Conservation (phyloP, 352 stramenopile genomes). For the Aphanomyces cochlioides region DNA sequence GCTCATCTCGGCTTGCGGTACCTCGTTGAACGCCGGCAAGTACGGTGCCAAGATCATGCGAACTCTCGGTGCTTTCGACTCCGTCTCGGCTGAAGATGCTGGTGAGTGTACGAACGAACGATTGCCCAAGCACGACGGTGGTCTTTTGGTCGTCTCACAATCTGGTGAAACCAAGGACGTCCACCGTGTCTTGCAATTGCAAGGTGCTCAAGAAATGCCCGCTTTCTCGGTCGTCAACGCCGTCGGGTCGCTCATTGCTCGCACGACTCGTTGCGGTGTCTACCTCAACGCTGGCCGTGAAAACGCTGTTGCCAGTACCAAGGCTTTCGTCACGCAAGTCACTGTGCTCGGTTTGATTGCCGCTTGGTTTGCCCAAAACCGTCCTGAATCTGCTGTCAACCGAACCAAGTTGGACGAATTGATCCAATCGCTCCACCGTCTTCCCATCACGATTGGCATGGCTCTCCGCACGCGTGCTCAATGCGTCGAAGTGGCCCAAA, state of each 20-base stretch:
- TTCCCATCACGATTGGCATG: constrained; percentile 98
- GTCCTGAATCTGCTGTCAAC: constrained; percentile 56
- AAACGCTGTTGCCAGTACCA: constrained; percentile 97
- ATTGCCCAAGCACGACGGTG: constrained; percentile 82
- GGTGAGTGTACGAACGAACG: constrained; percentile 88
- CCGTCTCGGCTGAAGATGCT: constrained; percentile 87
- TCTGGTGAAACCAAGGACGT: constrained; percentile 98
- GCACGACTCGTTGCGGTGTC: constrained; percentile 90
- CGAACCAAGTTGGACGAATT: constrained; percentile 82
- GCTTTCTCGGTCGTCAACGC: constrained; percentile 95
- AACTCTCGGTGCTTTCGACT: constrained; percentile 93
- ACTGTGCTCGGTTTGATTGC: constrained; percentile 89
- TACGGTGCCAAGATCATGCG: constrained; percentile 95
- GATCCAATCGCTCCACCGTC: constrained; percentile 93
- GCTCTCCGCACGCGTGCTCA: constrained; percentile 90
- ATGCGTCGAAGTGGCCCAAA: constrained; percentile 87
- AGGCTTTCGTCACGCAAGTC: constrained; percentile 98
- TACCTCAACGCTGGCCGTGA: constrained; percentile 98
- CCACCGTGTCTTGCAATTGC: constrained; percentile 88
- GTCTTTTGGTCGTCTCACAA: constrained; percentile 96
- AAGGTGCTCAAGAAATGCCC: constrained; percentile 71
- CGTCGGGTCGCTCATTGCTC: constrained; percentile 96
- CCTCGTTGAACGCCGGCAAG: constrained; percentile 91
- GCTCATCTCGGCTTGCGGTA: constrained; percentile 93
- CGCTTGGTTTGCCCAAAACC: constrained; percentile 90